These are phyloP conservation scores for Iberis pinnata DNA, from an alignment of 345 rosid genomes.

Conservation along the genomic window DNA sequence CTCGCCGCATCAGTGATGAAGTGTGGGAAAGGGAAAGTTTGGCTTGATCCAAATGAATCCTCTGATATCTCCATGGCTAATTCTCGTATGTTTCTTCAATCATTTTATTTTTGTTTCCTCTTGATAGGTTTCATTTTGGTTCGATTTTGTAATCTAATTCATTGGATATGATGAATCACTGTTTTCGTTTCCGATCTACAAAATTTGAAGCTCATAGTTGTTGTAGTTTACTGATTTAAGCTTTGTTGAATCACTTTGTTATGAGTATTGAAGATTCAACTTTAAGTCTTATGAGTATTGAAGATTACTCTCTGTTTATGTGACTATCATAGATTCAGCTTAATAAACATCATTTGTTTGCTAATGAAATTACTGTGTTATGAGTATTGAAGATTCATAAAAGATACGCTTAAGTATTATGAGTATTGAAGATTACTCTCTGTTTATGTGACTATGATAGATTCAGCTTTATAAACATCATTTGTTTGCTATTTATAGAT, in stretches of 20 bases:
- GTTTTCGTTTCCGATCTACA: conserved; percentile 7
- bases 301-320: neutral
- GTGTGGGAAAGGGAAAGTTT: conserved; percentile 36
- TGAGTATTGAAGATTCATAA: too few relatives aligned
- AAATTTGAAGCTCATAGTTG: too few relatives aligned
- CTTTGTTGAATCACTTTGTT: neutral
- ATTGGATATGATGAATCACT: neutral
- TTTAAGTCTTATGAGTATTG: too few relatives aligned
- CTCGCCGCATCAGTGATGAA: conserved; percentile 35
- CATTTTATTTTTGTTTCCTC: neutral
- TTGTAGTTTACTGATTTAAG: neutral
- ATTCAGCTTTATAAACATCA: too few relatives aligned
- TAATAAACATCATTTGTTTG: too few relatives aligned
- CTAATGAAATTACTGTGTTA: too few relatives aligned
- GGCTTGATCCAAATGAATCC: conserved; percentile 35
- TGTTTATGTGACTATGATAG: neutral
- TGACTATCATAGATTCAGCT: neutral
- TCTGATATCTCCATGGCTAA: conserved; percentile 36
- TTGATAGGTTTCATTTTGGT: neutral
- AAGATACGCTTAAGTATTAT: too few relatives aligned
- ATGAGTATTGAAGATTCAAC: too few relatives aligned
- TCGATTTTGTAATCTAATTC: neutral
- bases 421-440: neutral
- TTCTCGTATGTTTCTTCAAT: conserved; percentile 24
- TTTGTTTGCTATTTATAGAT: too few relatives aligned